These are phyloP conservation scores for Piper betle DNA, from an alignment of 164 flowering plant species.

Conservation along the genomic window DNA sequence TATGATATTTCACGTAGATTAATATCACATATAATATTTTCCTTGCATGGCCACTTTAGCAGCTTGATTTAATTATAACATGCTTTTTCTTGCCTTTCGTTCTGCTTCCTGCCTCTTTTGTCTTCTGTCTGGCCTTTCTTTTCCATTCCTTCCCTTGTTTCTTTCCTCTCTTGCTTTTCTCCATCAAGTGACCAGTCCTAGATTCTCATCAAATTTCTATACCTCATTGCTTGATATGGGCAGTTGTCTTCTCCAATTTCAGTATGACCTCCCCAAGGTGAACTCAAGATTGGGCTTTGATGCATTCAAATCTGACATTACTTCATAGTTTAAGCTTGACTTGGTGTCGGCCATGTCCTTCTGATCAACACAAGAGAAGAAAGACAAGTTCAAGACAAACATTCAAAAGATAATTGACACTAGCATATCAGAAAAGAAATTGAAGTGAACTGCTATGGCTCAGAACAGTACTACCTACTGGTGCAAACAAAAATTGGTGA, in stretches of 20 bases:
- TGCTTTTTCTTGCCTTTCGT: slow-evolving; percentile 16
- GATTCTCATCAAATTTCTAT: slow-evolving; percentile 32
- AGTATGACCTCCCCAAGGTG: slow-evolving; percentile 72
- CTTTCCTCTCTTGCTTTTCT: slow-evolving; percentile 15
- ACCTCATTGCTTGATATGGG: slow-evolving; percentile 42
- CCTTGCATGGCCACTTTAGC: slow-evolving; percentile 33
- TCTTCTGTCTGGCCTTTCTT: slow-evolving; percentile 15
- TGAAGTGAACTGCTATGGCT: no score
- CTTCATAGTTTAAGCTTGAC: slow-evolving; percentile 37
- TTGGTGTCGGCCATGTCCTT: slow-evolving; percentile 43
- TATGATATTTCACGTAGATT: slow-evolving; percentile 34
- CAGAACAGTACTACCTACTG: no score
- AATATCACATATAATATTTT: slow-evolving; percentile 20
- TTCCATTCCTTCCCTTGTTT: slow-evolving; percentile 22
- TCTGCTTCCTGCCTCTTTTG: slow-evolving; percentile 63
- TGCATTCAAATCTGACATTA: slow-evolving; percentile 49
- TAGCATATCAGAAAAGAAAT: no score
- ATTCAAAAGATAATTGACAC: no score
- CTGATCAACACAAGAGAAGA: slow-evolving; percentile 4
- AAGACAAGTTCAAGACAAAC: not conserved
- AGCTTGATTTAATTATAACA: slow-evolving; percentile 19
- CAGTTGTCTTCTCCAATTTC: slow-evolving; percentile 12
- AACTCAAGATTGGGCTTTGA: slow-evolving; percentile 82
- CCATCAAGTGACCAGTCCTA: slow-evolving; percentile 38
- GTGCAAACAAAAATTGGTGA: no score